Evolutionary conservation across 805 yeast genomes (phyloP), one percentile per base, ranked within the genome.

Genomic region (Cyberlindnera maritima): DNA sequence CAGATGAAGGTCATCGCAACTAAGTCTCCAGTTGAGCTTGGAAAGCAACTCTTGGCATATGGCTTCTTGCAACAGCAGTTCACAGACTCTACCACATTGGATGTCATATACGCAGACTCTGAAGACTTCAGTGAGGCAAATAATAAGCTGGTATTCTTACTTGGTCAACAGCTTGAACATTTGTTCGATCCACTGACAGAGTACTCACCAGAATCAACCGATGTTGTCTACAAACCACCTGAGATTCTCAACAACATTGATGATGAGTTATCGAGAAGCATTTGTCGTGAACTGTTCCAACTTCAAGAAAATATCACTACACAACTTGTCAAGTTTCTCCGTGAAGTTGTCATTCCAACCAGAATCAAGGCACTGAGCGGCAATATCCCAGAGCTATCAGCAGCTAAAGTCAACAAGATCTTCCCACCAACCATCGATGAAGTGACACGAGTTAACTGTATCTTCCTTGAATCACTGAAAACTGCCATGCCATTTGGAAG

Each of bases 361-460:
- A 74, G 98, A 55, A 79, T 86, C 14, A 74, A 75, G 47, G 89
- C 85, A 0, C 64, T 88, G 29, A 75, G 80, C 45, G 76, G 76
- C 1, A 74, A 75, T 34, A 63, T 81, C 6, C 70, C 75, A 3
- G 73, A 73, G 11, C 61, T 79, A 36, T 81, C 88, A 1, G 81
- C 86, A 2, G 65, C 83, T 2, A 80, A 81, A 54, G 72, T 91
- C 29, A 91, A 92, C 63, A 74, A 81, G 41, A 74, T 89, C 1
- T 90, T 92, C 60, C 97, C 98, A 2, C 97, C 97, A 1, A 92
- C 98, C 0, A 85, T 92, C 17, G 97, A 92, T 65, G 98, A 92
- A 67, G 83, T 92, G 15, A 87, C 96, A 11, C 75, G 97, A 59
- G 83, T 92, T 34, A 91, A 91, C 61, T 88, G 96, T 60, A 81